Evolutionary conservation across 148 eudicot species (phyloP), one percentile per base, ranked within the genome.

Genomic region (Cornus suecica): DNA sequence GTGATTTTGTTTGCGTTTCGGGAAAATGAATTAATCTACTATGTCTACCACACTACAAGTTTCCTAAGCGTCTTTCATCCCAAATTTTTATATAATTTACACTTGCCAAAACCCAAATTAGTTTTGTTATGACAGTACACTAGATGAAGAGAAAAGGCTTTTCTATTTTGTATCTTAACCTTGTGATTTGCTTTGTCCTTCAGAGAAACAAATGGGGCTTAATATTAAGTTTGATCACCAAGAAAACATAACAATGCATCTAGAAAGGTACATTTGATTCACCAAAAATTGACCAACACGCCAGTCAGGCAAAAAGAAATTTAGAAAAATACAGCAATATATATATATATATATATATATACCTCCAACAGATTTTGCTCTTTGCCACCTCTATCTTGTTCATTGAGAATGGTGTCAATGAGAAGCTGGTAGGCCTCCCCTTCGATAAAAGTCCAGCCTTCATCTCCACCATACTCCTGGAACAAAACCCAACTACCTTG

Each of bases 381-480:
- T 72, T 8, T 31, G 5, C 16, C 32, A n/a, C n/a, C 14, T 61
- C 24, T 27, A 11, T 73, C 76, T 37, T 41, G 76, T 8, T 25
- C 31, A 62, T 34, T 54, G 15, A 73, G 76, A 73, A 73, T 24
- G 14, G 67, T 25, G 0, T 73, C 76, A 34, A 73, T 73, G n/a
- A 73, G 68, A 10, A 25, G 67, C 31, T 24, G 61, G 76, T 73
- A 73, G 1, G 76, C 76, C 34, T 73, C 68, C 11, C 54, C 76
- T 63, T 73, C 76, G 8, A 73, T 34, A 18, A 73, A 73, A 5
- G 76, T 23, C 76, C 76, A 73, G 10, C 76, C 76, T 5, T n/a
- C 75, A 37, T 73, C 68, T 25, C 68, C 76, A 9, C 76, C 76
- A 16, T 73, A 73, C 7, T 25, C 76, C 76, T 73, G 68, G 31